phyloP scores from a whole-genome alignment of 164 flowering plant genomes.

The Litsea cubeba region DNA sequence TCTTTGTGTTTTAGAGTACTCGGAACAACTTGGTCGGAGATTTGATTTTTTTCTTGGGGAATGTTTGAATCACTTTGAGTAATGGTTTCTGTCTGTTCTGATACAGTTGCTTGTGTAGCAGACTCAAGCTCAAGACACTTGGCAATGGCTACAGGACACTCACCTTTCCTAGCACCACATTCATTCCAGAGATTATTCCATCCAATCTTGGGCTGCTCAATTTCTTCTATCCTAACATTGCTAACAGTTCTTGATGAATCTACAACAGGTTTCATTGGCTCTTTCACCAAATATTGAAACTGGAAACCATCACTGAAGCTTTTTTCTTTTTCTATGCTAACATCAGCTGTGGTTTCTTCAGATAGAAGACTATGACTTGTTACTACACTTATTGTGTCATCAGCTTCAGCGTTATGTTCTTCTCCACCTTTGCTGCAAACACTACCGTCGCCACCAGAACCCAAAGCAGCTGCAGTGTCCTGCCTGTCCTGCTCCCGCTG shows the following conservation, averaged over 20 bases:
- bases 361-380: background rate
- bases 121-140: background rate
- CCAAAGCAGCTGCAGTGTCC: conserved; percentile 7
- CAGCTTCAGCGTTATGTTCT: background rate
- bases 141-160: background rate
- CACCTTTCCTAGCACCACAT: background rate
- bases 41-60: background rate
- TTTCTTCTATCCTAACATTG: background rate
- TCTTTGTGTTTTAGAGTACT: conserved; percentile 7
- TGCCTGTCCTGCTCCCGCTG: conserved; percentile 17
- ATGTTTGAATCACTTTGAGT: background rate
- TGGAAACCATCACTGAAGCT: background rate
- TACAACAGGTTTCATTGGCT: background rate
- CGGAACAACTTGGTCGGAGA: conserved; percentile 1
- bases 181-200: background rate
- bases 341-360: background rate
- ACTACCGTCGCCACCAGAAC: conserved; percentile 3
- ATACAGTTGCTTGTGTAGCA: conserved; percentile 2
- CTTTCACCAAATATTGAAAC: conserved; percentile 2
- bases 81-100: background rate
- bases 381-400: background rate
- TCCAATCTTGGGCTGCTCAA: background rate
- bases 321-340: background rate
- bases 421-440: conserved; percentile 9
- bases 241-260: background rate